Evolutionary conservation across 1,139 yeast species (phyloP), one percentile per base, ranked within the genome.

Genomic region (Candida neerlandica): DNA sequence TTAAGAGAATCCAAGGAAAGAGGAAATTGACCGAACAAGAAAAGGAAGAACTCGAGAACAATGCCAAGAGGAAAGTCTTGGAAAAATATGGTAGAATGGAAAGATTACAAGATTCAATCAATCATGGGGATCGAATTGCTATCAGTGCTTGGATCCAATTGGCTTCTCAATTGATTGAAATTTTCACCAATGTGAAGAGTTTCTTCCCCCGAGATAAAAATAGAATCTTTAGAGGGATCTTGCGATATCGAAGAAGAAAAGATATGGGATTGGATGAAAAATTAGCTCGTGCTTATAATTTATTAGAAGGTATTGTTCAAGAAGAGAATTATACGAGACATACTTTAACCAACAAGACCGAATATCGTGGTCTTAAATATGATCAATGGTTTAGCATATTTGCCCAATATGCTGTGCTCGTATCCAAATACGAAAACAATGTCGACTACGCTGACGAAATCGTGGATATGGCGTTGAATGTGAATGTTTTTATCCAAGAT

Each of bases 361-460:
- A 81, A 54, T 88, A 88, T 61, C 77, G 96, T 52, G 97, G 97
- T 0, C 70, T 91, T 18, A 73, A 77, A 1, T 89, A 89, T 62
- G 88, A 86, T 42, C 79, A 79, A 37, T 94, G 99, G 99, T 90
- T 91, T 63, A 83, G 81, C 53, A 72, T 94, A 7, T 89, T 91
- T 61, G 85, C 91, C 77, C 88, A 86, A 59, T 82, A 87, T 58
- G 84, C 96, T 0, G 64, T 94, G 21, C 73, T 84, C 21, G 75
- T 86, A 43, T 84, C 90, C 0, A 77, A 76, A 49, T 80, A 76
- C 59, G 92, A 87, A 47, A 73, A 78, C 37, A 81, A 83, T 33
- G 54, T 68, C 2, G 84, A 81, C 19, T 88, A 85, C 62, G 96
- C 96, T 0, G 73, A 78, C 44, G 80, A 85, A 49, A 80, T 89